These are phyloP conservation scores for Starmerella vitae DNA, from an alignment of 805 yeast genomes.

Conservation along the genomic window DNA sequence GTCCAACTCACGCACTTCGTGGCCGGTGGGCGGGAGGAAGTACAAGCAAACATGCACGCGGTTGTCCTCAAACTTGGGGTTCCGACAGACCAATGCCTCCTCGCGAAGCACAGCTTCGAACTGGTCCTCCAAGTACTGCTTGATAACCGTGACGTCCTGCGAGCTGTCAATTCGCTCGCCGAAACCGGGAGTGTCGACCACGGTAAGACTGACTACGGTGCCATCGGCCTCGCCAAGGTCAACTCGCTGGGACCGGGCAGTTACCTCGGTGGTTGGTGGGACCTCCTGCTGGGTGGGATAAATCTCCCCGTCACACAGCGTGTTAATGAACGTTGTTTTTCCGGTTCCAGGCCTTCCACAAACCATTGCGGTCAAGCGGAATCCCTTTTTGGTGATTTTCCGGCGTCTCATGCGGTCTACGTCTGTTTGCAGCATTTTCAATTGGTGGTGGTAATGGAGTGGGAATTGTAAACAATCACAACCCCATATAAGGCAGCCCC, in stretches of 20 bases:
- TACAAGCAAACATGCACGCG: constrained; percentile 72
- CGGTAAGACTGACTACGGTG: constrained; percentile 39
- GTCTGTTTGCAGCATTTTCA: neutral
- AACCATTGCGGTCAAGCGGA: constrained; percentile 50
- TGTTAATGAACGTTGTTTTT: constrained; percentile 59
- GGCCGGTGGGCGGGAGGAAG: constrained; percentile 47
- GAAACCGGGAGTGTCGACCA: constrained; percentile 63
- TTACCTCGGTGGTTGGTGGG: constrained; percentile 11
- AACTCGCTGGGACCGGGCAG: constrained; percentile 16
- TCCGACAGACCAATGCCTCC: constrained; percentile 75
- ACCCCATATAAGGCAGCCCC: no score
- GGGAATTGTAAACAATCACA: no score
- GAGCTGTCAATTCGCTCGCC: constrained; percentile 62
- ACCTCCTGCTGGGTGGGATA: neutral
- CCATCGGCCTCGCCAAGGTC: constrained; percentile 47
- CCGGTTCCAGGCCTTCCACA: constrained; percentile 68
- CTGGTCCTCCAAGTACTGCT: constrained; percentile 50
- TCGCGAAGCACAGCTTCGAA: constrained; percentile 62
- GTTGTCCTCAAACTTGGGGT: constrained; percentile 63
- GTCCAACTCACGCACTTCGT: constrained; percentile 53
- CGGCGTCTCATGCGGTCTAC: constrained; percentile 36
- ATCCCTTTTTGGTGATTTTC: constrained; percentile 40
- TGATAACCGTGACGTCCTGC: constrained; percentile 33
- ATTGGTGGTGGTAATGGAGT: no score
- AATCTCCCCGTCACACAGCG: constrained; percentile 37